These are phyloP conservation scores for Aspergillus fischeri DNA, from an alignment of 2,329 filamentous ascomycete species.

Conservation along the genomic window DNA sequence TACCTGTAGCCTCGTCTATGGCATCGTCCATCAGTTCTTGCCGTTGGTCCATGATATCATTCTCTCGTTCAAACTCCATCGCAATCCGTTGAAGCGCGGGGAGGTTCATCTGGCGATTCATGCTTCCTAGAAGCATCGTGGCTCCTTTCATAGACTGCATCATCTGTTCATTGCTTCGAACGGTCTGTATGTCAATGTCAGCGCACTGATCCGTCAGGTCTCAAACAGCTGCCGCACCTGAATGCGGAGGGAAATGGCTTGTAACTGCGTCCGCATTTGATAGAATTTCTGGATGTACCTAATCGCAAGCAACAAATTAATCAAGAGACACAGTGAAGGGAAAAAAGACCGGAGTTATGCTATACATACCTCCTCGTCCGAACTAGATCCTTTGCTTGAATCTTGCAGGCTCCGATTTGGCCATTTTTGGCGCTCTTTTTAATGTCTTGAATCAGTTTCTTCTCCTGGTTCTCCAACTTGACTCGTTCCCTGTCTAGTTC, in stretches of 20 bases:
- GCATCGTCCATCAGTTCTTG: conserved; percentile 99
- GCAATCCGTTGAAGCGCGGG: conserved; percentile 92
- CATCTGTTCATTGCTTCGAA: conserved; percentile 98
- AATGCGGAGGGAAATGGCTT: conserved; percentile 90
- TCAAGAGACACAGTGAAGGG: neutral
- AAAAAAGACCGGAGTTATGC: neutral
- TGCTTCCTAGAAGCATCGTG: conserved; percentile 84
- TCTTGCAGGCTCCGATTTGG: conserved; percentile 97
- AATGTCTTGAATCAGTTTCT: conserved; percentile 92
- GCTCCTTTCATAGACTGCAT: conserved; percentile 99
- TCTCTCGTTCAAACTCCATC: conserved; percentile 98
- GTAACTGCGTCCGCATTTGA: conserved; percentile 92
- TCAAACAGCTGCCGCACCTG: conserved; percentile 58
- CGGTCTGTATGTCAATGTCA: conserved; percentile 59
- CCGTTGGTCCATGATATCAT: conserved; percentile 98
- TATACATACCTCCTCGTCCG: conserved; percentile 68
- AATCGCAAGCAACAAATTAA: conserved; percentile 1
- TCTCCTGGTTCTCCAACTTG: conserved; percentile 98
- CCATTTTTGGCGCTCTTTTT: conserved; percentile 98
- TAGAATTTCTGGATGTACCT: conserved; percentile 98
- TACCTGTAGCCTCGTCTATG: conserved; percentile 91
- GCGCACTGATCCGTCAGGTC: neutral
- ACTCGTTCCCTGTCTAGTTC: conserved; percentile 92
- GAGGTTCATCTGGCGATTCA: conserved; percentile 98
- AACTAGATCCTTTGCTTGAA: conserved; percentile 95